Evolutionary conservation across 2,329 filamentous ascomycete species (phyloP).

Genomic region (Curvularia hawaiiensis): DNA sequence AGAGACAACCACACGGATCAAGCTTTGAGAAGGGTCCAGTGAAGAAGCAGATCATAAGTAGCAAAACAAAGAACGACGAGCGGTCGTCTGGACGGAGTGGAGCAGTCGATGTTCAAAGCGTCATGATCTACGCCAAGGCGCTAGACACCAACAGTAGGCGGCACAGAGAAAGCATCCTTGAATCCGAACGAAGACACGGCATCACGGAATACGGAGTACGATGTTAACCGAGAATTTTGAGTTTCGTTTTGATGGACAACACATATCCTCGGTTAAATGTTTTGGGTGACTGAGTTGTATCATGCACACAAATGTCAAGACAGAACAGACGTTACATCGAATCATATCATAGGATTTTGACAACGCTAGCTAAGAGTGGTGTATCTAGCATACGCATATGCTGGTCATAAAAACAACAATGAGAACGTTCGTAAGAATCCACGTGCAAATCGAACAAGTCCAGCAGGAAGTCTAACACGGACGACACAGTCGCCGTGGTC

Average conservation of each 20-base stretch:
- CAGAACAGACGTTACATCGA: not conserved
- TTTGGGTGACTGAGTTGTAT: not conserved
- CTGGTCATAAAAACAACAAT: not conserved
- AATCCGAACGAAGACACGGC: not conserved
- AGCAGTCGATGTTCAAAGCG: not conserved
- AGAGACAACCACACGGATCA: not conserved
- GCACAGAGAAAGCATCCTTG: not conserved
- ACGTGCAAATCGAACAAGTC: not conserved
- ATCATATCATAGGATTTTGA: not conserved
- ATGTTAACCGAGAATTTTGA: not conserved
- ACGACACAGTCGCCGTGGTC: not conserved
- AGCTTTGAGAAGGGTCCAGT: not conserved
- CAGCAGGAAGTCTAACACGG: not conserved
- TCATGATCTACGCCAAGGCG: not conserved
- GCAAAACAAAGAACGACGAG: not conserved
- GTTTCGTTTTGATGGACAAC: not conserved
- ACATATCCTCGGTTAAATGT: not conserved
- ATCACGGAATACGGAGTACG: too few species aligned
- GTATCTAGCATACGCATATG: conserved; percentile 5
- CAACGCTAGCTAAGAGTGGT: conserved; percentile 9
- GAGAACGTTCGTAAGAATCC: not conserved
- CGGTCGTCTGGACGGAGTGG: not conserved
- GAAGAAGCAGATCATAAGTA: not conserved
- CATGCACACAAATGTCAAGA: not conserved
- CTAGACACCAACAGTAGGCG: not conserved